Percentiles rank a stretch among this genome's conserved stretches.
phyloP scores from a whole-genome alignment of 176 grass and related monocot genomes.

The Lolium rigidum region DNA sequence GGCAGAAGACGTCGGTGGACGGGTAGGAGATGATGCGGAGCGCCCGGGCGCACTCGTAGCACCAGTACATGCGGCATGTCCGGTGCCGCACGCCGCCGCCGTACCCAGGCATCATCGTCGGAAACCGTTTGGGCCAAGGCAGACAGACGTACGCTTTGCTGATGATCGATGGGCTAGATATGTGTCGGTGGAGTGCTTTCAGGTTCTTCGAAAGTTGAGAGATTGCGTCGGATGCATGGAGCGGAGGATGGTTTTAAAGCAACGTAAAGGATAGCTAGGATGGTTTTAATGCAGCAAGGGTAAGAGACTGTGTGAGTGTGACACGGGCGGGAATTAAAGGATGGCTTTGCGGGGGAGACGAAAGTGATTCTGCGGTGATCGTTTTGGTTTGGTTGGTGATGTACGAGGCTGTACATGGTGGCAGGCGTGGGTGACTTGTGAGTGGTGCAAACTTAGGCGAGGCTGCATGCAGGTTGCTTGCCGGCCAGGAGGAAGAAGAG shows the following conservation, averaged over 20 bases:
- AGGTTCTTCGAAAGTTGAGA: not conserved
- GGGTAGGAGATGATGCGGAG: conserved; percentile 90
- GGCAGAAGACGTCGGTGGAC: conserved; percentile 83
- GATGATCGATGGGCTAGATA: not conserved
- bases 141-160: not conserved
- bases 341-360: conserved; percentile 69
- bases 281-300: not conserved
- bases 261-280: not conserved
- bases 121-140: not conserved
- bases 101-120: conserved; percentile 37
- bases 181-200: not conserved
- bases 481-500: conserved; percentile 41
- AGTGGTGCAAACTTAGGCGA: conserved; percentile 34
- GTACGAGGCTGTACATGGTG: not conserved
- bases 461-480: conserved; percentile 39
- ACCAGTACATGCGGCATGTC: conserved; percentile 87
- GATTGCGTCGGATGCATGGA: conserved; percentile 34
- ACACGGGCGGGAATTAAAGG: conserved; percentile 58
- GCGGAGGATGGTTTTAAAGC: conserved; percentile 37
- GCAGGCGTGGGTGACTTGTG: conserved; percentile 49
- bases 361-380: conserved; percentile 68
- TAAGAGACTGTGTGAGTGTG: not conserved
- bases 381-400: not conserved
- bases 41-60: conserved; percentile 82
- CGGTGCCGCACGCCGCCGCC: conserved; percentile 48